Conservation (phyloP, 805 yeast genomes). For the Cyberlindnera americana region DNA sequence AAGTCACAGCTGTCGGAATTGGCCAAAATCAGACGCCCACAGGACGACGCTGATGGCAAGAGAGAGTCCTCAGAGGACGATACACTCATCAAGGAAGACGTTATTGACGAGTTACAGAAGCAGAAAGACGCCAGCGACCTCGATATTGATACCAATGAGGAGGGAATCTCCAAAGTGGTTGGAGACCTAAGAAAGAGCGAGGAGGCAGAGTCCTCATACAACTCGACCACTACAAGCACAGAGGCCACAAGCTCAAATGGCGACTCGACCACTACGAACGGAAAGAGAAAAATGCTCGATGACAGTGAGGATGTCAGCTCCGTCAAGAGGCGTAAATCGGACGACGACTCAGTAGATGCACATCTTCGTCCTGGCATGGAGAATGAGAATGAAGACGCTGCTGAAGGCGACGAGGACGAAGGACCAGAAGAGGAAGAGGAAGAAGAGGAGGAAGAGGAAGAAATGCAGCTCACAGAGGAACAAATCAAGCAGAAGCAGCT, state of each 20-base stretch:
- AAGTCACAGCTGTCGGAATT: slow-evolving; percentile 39
- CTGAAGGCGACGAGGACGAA: slow-evolving; percentile 15
- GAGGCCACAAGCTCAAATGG: slow-evolving; percentile 1
- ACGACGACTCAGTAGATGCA: slow-evolving; percentile 2
- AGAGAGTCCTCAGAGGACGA: slow-evolving; percentile 20
- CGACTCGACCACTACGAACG: neutral
- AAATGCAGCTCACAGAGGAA: slow-evolving; percentile 24
- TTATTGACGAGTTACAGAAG: slow-evolving; percentile 19
- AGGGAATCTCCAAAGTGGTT: slow-evolving; percentile 23
- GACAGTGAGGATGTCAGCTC: slow-evolving; percentile 4
- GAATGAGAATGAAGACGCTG: slow-evolving; percentile 15
- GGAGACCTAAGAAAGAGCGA: slow-evolving; percentile 16
- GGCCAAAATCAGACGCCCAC: slow-evolving; percentile 27
- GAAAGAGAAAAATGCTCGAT: slow-evolving; percentile 16
- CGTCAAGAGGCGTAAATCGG: slow-evolving; percentile 19
- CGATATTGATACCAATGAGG: slow-evolving; percentile 22
- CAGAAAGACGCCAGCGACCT: slow-evolving; percentile 21
- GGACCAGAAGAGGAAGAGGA: slow-evolving; percentile 22
- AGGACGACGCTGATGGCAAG: slow-evolving; percentile 22
- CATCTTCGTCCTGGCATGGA: slow-evolving; percentile 5
- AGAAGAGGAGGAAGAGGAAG: slow-evolving; percentile 23
- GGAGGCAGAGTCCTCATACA: slow-evolving; percentile 8
- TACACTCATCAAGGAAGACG: slow-evolving; percentile 25
- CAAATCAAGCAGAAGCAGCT: slow-evolving; percentile 19
- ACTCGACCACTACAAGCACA: neutral